These are phyloP conservation scores for Hemileccinum hortonii DNA, from an alignment of 1,284 basidiomycete genomes.

Conservation along the genomic window DNA sequence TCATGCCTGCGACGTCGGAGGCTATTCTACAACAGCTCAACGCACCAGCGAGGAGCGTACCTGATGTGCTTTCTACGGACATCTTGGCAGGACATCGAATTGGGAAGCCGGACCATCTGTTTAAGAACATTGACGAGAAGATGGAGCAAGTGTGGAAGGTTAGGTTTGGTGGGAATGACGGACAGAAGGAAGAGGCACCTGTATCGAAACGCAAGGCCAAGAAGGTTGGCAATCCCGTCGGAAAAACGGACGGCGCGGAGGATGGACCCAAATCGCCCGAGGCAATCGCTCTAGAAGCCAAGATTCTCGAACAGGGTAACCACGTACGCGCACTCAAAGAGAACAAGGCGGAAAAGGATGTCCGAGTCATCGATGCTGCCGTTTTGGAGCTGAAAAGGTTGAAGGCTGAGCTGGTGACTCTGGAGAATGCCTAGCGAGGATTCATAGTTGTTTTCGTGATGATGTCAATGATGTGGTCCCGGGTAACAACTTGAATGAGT, in stretches of 20 bases:
- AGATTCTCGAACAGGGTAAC: slow-evolving; percentile 74
- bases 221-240: slow-evolving; percentile 32
- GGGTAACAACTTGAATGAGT: no score
- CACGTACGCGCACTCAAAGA: slow-evolving; percentile 69
- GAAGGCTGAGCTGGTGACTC: slow-evolving; percentile 34
- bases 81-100: slow-evolving; percentile 86
- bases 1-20: slow-evolving; percentile 91
- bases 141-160: slow-evolving; percentile 83
- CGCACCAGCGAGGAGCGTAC: slow-evolving; percentile 80
- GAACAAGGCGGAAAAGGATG: slow-evolving; percentile 62
- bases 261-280: slow-evolving; percentile 62
- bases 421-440: slow-evolving; percentile 18
- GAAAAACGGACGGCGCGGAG: slow-evolving; percentile 11
- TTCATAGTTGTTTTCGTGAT: no score
- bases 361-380: slow-evolving; percentile 62
- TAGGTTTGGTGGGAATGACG: slow-evolving; percentile 72
- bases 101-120: slow-evolving; percentile 86
- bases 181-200: slow-evolving; percentile 42
- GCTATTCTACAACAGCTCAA: slow-evolving; percentile 88
- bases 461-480: no score
- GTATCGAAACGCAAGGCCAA: slow-evolving; percentile 57
- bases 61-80: slow-evolving; percentile 70
- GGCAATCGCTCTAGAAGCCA: slow-evolving; percentile 62
- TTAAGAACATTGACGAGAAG: slow-evolving; percentile 92
- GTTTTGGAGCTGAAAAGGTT: slow-evolving; percentile 51